Evolutionary conservation across 768 basidiomycete species (phyloP).

Genomic region (Termitomyces sp.): DNA sequence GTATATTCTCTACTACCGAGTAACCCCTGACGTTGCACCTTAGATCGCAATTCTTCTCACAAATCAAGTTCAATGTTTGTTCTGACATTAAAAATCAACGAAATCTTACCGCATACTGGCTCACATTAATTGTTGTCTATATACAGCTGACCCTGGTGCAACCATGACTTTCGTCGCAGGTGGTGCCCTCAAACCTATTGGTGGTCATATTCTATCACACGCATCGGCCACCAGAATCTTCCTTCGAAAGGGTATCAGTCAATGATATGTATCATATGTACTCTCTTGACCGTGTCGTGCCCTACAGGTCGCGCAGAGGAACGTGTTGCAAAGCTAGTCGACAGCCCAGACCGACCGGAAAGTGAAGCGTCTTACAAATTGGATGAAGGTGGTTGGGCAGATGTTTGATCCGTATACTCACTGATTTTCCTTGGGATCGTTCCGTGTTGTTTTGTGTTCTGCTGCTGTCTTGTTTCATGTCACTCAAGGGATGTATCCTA

Average conservation of each 20-base stretch:
- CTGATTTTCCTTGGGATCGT: not conserved
- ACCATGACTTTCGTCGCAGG: constrained; percentile 95
- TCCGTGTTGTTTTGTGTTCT: not conserved
- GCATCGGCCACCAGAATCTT: constrained; percentile 88
- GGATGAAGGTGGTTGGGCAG: constrained; percentile 88
- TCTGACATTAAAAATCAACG: not conserved
- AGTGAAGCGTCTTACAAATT: constrained; percentile 90
- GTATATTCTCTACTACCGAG: not conserved
- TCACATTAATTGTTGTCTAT: not conserved
- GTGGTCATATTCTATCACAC: constrained; percentile 84
- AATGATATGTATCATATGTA: not conserved
- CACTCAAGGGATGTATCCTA: not conserved
- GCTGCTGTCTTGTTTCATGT: not conserved
- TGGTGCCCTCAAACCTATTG: constrained; percentile 87
- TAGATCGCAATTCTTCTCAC: constrained; percentile 86
- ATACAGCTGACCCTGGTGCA: constrained; percentile 86
- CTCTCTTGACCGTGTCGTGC: not conserved
- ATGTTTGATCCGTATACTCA: constrained; percentile 47
- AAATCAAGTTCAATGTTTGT: constrained; percentile 86
- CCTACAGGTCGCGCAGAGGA: constrained; percentile 82
- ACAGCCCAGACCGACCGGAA: constrained; percentile 86
- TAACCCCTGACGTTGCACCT: constrained; percentile 12
- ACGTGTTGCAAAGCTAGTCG: constrained; percentile 86
- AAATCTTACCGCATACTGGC: not conserved
- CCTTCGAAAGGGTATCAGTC: constrained; percentile 71